Evolutionary conservation across 257 asterid genomes (phyloP), one percentile per base, ranked within the genome.

Genomic region (Fraxinus pennsylvanica): DNA sequence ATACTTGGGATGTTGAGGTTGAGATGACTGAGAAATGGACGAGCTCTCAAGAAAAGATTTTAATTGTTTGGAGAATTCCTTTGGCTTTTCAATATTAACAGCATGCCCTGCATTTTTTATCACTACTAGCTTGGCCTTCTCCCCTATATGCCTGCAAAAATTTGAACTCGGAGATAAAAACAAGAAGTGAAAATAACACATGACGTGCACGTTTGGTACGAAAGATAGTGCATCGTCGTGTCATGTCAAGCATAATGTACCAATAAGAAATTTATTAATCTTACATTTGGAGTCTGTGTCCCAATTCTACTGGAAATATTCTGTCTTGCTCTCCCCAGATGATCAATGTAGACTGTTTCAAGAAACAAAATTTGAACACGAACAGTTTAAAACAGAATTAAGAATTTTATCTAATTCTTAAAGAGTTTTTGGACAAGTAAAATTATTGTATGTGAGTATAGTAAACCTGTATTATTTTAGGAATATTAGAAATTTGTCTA

Each of bases 251-350:
- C 10, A 41, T 10, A 41, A 41, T 41, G 50, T 41, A 41, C 15
- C 15, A 41, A 41, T 9, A 41, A 43, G 50, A 43, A 41, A 41
- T 8, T 41, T 41, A 9, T 41, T 41, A 43, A 17, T 0, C 36
- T 73, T 67, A 92, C 97, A 84, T 82, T 88, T 91, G 79, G 75
- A 95, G 89, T 79, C 98, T 88, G 81, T 85, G 72, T n/a, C 90
- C 97, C 87, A 95, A 86, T 81, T 86, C 91, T 71, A 89, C 76
- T n/a, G 98, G 99, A 78, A 95, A 95, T 67, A 95, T 89, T 75
- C 83, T 86, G 82, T 95, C 98, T 71, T 84, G 83, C 80, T 95
- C 99, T 75, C 98, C 99, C 99, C 99, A 95, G 63, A 95, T 81
- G n/a, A 95, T 91, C 77, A 92, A 80, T 1, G 99, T 90, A 29